Conservation (phyloP, 495 filamentous ascomycete genomes). For the Collariella sp. region DNA sequence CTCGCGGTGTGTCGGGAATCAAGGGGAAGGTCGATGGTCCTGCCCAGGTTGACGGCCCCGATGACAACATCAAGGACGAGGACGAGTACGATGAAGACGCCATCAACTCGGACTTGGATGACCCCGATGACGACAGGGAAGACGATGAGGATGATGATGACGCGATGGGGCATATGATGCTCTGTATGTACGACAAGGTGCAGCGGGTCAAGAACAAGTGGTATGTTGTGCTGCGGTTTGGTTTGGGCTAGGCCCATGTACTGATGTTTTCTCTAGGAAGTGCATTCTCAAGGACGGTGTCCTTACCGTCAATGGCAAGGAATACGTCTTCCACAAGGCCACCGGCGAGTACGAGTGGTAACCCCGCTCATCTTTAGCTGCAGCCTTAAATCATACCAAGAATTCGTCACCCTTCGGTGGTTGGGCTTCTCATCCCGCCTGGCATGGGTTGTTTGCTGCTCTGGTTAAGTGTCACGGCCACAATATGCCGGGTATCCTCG, state of each 20-base stretch:
- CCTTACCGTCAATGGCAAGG: conserved; percentile 78
- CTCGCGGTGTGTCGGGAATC: conserved; percentile 20
- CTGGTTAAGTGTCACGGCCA: neutral
- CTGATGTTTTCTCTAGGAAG: conserved; percentile 48
- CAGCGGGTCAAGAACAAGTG: conserved; percentile 99
- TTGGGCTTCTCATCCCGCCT: neutral
- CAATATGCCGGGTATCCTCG: neutral
- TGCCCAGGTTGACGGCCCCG: conserved; percentile 59
- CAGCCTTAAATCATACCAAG: neutral
- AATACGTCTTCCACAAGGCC: conserved; percentile 98
- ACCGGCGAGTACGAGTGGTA: conserved; percentile 98
- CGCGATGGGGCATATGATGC: conserved; percentile 71
- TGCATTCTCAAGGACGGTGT: conserved; percentile 96
- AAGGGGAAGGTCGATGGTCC: conserved; percentile 20
- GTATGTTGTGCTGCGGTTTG: conserved; percentile 31
- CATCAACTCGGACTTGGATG: conserved; percentile 97
- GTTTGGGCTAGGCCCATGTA: neutral
- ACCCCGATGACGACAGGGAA: conserved; percentile 75
- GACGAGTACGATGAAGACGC: conserved; percentile 83
- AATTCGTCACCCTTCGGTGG: neutral
- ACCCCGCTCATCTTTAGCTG: neutral
- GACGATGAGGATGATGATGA: conserved; percentile 79
- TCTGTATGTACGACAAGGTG: conserved; percentile 99
- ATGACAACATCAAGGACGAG: conserved; percentile 45
- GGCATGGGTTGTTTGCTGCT: too few relatives aligned